These are phyloP conservation scores for Microdochium bolleyi DNA, from an alignment of 2,329 filamentous ascomycete species.

Conservation along the genomic window DNA sequence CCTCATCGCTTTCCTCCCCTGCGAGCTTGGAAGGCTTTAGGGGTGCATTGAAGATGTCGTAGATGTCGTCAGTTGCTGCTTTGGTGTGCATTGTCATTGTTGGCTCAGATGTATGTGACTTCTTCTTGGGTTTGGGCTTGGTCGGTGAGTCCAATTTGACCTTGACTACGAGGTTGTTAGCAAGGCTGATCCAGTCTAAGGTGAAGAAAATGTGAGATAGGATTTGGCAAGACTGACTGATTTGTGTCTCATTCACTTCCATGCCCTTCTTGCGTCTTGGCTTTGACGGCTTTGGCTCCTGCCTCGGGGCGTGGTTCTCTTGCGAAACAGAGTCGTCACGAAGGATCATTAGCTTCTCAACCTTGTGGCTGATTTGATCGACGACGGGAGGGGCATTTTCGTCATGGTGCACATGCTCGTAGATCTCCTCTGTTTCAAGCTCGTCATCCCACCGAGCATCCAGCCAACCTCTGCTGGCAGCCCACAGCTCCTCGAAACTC, in stretches of 20 bases:
- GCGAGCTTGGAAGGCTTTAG: constrained; percentile 29
- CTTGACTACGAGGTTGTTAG: constrained; percentile 58
- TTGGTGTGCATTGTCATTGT: constrained; percentile 97
- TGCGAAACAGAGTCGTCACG: constrained; percentile 41
- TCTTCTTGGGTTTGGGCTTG: constrained; percentile 64
- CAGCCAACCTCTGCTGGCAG: constrained; percentile 64
- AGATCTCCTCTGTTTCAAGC: constrained; percentile 7
- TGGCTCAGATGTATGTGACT: constrained; percentile 55
- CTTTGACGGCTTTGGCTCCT: constrained; percentile 36
- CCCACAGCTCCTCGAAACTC: constrained; percentile 88
- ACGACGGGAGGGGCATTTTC: constrained; percentile 15
- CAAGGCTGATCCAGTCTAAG: not conserved
- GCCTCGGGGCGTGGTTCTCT: constrained; percentile 48
- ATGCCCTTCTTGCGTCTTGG: constrained; percentile 69
- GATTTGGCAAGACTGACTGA: constrained; percentile 51
- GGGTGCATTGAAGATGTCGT: constrained; percentile 92
- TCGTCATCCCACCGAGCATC: constrained; percentile 48
- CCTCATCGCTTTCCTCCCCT: constrained; percentile 40
- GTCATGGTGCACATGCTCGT: constrained; percentile 7
- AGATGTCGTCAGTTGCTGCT: constrained; percentile 94
- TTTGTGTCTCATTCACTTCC: constrained; percentile 87
- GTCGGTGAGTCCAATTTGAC: constrained; percentile 87
- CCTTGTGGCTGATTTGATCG: constrained; percentile 15
- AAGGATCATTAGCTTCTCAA: constrained; percentile 32
- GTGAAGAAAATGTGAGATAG: not conserved